phyloP scores from a whole-genome alignment of 2,329 filamentous ascomycete genomes.

The Stagonosporopsis chrysanthemi region DNA sequence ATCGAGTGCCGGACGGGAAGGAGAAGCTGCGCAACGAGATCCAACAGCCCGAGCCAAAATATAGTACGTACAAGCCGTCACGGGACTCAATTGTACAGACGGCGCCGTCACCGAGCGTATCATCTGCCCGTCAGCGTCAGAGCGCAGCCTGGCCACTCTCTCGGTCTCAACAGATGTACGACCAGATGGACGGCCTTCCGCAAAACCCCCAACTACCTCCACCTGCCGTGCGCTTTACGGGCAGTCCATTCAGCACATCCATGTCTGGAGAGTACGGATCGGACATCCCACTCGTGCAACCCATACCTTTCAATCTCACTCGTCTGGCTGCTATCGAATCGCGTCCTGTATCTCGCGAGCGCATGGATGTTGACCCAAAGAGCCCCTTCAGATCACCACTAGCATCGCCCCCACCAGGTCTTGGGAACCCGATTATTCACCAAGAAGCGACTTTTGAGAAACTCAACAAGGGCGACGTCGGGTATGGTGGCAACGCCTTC shows the following conservation, averaged over 20 bases:
- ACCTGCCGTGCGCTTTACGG: conserved; percentile 44
- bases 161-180: conserved; percentile 38
- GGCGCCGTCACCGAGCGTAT: conserved; percentile 28
- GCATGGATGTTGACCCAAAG: conserved; percentile 41
- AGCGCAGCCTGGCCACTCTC: conserved; percentile 43
- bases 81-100: conserved; percentile 50
- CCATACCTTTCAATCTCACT: conserved; percentile 60
- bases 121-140: conserved; percentile 38
- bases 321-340: conserved; percentile 40
- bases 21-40: conserved; percentile 91
- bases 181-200: conserved; percentile 34
- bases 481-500: conserved; percentile 50
- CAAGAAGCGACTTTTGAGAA: conserved; percentile 65
- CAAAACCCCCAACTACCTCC: conserved; percentile 41
- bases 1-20: conserved; percentile 93
- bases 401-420: conserved; percentile 28
- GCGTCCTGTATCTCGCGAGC: conserved; percentile 41
- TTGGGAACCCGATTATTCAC: conserved; percentile 24
- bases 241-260: conserved; percentile 34
- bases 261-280: conserved; percentile 31
- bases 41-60: conserved; percentile 86
- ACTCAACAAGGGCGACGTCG: conserved; percentile 68
- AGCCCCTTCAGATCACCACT: conserved; percentile 36
- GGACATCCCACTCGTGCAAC: conserved; percentile 53
- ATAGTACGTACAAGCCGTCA: conserved; percentile 78